These are phyloP conservation scores for Inga leiocalycina DNA, from an alignment of 306 rosid species.

Conservation along the genomic window DNA sequence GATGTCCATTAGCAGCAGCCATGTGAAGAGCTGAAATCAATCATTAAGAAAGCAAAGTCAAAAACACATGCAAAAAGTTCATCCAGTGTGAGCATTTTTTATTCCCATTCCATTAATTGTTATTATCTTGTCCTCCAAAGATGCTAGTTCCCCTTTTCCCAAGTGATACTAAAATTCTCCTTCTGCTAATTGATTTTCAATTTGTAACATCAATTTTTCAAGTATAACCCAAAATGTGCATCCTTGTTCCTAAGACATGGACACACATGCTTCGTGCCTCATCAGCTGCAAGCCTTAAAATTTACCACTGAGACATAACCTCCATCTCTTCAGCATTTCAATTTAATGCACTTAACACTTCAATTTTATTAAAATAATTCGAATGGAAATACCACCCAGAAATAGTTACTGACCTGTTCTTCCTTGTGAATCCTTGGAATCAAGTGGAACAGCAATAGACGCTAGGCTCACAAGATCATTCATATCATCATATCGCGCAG, in stretches of 20 bases:
- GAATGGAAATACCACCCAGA: background rate
- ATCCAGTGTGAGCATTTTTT: background rate
- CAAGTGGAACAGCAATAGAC: conserved; percentile 60
- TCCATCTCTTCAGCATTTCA: background rate
- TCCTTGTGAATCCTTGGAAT: conserved; percentile 71
- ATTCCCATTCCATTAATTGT: background rate
- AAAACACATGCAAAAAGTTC: background rate
- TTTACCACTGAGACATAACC: background rate
- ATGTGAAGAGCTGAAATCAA: conserved; percentile 80
- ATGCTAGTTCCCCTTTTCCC: background rate
- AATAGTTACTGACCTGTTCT: conserved; percentile 59
- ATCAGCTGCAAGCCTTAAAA: conserved; percentile 3
- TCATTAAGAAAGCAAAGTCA: conserved; percentile 30
- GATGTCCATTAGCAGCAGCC: conserved; percentile 95
- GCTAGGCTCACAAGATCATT: conserved; percentile 62
- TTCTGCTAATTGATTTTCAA: background rate
- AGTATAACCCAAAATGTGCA: background rate
- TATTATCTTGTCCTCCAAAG: background rate
- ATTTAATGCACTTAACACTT: background rate
- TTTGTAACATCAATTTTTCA: background rate
- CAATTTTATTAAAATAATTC: background rate
- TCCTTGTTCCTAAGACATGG: background rate
- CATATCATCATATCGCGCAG: conserved; percentile 77
- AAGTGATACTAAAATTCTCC: background rate
- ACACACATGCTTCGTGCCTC: background rate